Conservation (phyloP, 2,329 filamentous ascomycete species). For the Hypomyces rosellus region DNA sequence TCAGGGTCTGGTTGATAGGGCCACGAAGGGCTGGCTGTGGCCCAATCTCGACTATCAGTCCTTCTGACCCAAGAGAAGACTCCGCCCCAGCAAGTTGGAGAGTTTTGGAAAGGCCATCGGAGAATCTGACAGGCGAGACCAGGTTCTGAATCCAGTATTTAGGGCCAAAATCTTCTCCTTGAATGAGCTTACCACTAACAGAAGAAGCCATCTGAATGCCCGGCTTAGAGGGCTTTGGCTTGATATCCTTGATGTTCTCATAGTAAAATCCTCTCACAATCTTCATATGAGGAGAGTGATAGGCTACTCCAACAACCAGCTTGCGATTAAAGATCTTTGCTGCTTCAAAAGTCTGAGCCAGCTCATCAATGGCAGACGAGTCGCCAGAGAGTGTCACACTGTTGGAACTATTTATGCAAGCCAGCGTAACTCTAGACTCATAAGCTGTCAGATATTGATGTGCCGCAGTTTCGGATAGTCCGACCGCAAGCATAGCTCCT, state of each 20-base stretch:
- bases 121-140: neutral
- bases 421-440: constrained; percentile 15
- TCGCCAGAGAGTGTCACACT: constrained; percentile 31
- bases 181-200: neutral
- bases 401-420: constrained; percentile 25
- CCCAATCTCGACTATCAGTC: neutral
- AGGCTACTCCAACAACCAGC: constrained; percentile 39
- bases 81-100: no score
- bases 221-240: neutral
- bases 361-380: constrained; percentile 16
- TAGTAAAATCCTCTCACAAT: constrained; percentile 16
- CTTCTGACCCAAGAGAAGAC: neutral
- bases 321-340: constrained; percentile 21
- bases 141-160: constrained; percentile 1
- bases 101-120: constrained; percentile 1
- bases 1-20: neutral
- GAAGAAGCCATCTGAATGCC: constrained; percentile 7
- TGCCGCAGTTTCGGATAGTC: constrained; percentile 10
- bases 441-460: constrained; percentile 1
- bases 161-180: neutral
- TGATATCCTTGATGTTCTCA: constrained; percentile 12
- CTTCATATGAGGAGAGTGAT: constrained; percentile 26
- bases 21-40: neutral
- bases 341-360: constrained; percentile 17
- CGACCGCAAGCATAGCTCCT: constrained; percentile 20